Conservation (phyloP, 177 flowering plant genomes). For the Vitis hybrid region DNA sequence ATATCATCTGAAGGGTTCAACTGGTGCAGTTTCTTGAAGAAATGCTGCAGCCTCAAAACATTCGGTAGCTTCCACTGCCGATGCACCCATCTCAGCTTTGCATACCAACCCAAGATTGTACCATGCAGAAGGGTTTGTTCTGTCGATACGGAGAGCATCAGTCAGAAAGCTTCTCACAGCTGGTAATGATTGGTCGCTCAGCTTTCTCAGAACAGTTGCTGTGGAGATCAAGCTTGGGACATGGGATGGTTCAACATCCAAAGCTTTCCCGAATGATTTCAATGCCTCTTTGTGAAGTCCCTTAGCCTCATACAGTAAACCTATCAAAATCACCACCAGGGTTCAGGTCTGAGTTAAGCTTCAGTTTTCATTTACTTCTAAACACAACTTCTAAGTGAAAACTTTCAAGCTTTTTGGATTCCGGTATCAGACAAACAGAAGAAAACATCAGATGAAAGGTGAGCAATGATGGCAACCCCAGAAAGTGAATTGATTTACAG, state of each 20-base stretch:
- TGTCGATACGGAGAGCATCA: constrained; percentile 74
- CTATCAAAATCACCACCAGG: constrained; percentile 28
- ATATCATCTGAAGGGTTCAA: constrained; percentile 81
- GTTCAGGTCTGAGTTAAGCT: neutral
- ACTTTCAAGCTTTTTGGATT: neutral
- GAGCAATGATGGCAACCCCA: too few species aligned
- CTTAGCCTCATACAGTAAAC: constrained; percentile 66
- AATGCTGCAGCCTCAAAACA: constrained; percentile 82
- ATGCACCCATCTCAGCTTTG: constrained; percentile 44
- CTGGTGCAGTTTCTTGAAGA: constrained; percentile 82
- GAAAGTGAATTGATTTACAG: too few species aligned
- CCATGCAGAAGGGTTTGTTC: constrained; percentile 76
- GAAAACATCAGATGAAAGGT: too few species aligned
- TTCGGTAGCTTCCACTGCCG: constrained; percentile 59
- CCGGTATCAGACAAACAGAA: too few species aligned
- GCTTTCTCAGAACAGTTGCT: constrained; percentile 50
- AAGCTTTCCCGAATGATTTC: constrained; percentile 50
- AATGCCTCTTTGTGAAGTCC: constrained; percentile 71
- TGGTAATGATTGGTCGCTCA: constrained; percentile 43
- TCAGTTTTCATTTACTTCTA: neutral
- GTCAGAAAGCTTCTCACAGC: constrained; percentile 59
- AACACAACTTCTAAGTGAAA: neutral
- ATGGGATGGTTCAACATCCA: constrained; percentile 69
- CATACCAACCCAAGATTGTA: constrained; percentile 75
- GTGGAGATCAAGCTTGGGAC: constrained; percentile 77